Evolutionary conservation across 306 rosid genomes (phyloP).

Genomic region (Medicago truncatula): DNA sequence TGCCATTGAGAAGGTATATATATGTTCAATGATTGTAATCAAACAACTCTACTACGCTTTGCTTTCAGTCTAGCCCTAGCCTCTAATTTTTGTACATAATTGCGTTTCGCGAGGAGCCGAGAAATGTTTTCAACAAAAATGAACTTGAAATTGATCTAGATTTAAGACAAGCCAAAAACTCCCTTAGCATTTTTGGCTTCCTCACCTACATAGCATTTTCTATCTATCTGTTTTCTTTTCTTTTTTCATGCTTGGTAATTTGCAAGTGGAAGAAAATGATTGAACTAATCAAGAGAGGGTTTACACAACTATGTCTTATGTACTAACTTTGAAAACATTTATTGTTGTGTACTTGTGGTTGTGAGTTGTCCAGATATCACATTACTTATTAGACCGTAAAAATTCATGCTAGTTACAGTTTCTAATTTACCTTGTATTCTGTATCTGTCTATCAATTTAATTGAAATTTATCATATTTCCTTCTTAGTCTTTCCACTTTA

Average conservation of each 20-base stretch:
- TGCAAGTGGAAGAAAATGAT: conserved; percentile 10
- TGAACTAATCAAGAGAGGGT: background rate
- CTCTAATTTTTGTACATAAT: conserved; percentile 1
- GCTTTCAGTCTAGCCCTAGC: background rate
- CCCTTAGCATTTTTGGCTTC: background rate
- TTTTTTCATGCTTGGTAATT: background rate
- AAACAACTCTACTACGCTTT: conserved; percentile 10
- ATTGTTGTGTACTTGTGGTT: conserved; percentile 21
- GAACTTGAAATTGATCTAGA: background rate
- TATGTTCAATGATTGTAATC: conserved; percentile 1
- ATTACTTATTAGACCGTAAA: background rate
- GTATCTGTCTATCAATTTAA: background rate
- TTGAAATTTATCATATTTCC: conserved; percentile 20
- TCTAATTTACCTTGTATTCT: background rate
- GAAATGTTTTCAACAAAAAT: background rate
- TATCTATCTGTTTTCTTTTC: no score
- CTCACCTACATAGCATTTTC: background rate
- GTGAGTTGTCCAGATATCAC: background rate
- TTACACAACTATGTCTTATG: background rate
- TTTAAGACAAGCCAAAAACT: background rate
- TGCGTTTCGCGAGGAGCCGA: conserved; percentile 1
- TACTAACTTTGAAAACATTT: conserved; percentile 6
- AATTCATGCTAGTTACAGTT: background rate
- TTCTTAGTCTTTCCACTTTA: background rate
- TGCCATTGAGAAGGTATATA: conserved; percentile 85